These are phyloP conservation scores for Cryptomeria japonica DNA, from an alignment of 75 land plant species.

Conservation along the genomic window DNA sequence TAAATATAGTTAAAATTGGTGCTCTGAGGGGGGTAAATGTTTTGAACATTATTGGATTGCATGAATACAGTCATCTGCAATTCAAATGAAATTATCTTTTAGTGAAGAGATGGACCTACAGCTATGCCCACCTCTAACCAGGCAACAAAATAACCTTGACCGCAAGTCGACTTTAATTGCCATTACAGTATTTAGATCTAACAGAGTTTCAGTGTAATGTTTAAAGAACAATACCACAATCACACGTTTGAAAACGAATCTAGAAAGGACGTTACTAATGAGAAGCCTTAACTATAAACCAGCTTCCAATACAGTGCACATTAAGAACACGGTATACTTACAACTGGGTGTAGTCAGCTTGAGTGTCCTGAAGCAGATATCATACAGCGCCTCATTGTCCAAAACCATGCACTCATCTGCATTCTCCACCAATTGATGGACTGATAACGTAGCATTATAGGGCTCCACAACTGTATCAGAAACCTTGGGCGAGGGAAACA, in stretches of 20 bases:
- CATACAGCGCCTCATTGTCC: conserved; percentile 50
- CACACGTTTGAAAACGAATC: background rate
- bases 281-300: background rate
- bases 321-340: conserved; percentile 15
- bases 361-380: conserved; percentile 71
- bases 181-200: background rate
- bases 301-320: background rate
- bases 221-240: background rate
- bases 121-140: background rate
- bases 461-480: conserved; percentile 74
- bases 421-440: conserved; percentile 61
- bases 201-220: background rate
- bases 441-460: conserved; percentile 70
- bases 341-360: conserved; percentile 76
- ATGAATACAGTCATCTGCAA: background rate
- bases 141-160: background rate
- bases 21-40: too few relatives aligned
- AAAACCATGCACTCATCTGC: conserved; percentile 74
- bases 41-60: background rate
- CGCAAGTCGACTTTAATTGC: background rate
- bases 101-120: background rate
- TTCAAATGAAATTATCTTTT: background rate
- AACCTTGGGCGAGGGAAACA: conserved; percentile 64
- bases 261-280: background rate
- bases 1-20: background rate